These are phyloP conservation scores for Berberis thunbergii DNA, from an alignment of 164 flowering plant genomes.

Conservation along the genomic window DNA sequence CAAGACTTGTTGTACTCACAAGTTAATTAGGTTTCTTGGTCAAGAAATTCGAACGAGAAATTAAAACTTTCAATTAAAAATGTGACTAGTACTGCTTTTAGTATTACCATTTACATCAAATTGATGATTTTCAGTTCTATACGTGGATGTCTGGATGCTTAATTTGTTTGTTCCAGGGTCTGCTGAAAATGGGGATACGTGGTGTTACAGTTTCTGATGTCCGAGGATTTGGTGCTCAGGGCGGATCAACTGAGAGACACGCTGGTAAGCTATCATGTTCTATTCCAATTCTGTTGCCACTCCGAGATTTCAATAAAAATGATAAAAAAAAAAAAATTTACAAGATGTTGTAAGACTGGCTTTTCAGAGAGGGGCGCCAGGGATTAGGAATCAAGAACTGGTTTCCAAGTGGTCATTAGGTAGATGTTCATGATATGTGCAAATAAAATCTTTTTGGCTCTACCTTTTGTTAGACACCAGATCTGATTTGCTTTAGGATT, in stretches of 20 bases:
- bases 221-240: conserved; percentile 92
- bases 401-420: no score
- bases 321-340: no score
- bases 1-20: no score
- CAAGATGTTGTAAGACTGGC: no score
- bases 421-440: no score
- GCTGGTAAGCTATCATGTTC: conserved; percentile 44
- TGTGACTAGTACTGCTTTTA: no score
- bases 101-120: neutral
- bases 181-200: conserved; percentile 85
- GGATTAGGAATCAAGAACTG: no score
- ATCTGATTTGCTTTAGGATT: no score
- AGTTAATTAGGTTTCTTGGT: neutral
- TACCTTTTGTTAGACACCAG: no score
- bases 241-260: conserved; percentile 83
- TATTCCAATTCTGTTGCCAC: neutral
- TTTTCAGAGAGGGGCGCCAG: no score
- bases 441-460: no score
- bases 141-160: neutral
- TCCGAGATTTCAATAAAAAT: neutral
- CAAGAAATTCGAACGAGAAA: neutral
- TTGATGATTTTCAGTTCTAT: neutral
- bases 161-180: conserved; percentile 34
- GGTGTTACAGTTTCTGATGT: conserved; percentile 96
- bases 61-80: neutral